Percentiles rank a stretch among this genome's conserved stretches.
Evolutionary conservation across 176 grass and related monocot species (phyloP).

Genomic region (Musa schizocarpa): DNA sequence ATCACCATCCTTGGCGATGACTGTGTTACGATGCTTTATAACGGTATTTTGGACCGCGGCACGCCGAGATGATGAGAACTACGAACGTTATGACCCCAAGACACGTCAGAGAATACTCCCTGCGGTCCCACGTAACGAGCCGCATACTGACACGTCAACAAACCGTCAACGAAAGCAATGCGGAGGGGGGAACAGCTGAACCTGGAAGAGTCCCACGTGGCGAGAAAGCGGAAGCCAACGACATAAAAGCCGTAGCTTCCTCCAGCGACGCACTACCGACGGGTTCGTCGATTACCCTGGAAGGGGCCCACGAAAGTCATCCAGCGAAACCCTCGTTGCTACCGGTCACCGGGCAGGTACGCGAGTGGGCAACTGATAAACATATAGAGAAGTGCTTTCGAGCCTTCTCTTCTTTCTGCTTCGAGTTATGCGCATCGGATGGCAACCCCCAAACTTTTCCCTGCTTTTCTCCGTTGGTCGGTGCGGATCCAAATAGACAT

Average conservation of each 20-base stretch:
- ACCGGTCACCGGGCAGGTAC: neutral
- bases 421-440: neutral
- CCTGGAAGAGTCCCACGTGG: neutral
- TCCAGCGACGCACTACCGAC: too few species aligned
- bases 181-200: neutral
- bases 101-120: neutral
- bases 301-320: too few species aligned
- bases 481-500: slow-evolving; percentile 58
- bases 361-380: neutral
- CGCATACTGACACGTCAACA: neutral
- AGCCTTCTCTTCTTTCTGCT: neutral
- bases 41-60: too few species aligned
- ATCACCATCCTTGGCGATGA: too few species aligned
- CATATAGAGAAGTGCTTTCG: neutral
- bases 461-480: slow-evolving; percentile 5
- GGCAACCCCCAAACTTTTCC: neutral
- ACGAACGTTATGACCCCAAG: neutral
- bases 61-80: neutral
- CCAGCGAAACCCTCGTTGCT: too few species aligned
- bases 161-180: neutral
- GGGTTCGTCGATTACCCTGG: too few species aligned
- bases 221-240: neutral
- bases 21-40: too few species aligned
- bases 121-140: neutral
- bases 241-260: neutral